Conservation (phyloP, 306 rosid species). For the Ammopiptanthus mongolicus region DNA sequence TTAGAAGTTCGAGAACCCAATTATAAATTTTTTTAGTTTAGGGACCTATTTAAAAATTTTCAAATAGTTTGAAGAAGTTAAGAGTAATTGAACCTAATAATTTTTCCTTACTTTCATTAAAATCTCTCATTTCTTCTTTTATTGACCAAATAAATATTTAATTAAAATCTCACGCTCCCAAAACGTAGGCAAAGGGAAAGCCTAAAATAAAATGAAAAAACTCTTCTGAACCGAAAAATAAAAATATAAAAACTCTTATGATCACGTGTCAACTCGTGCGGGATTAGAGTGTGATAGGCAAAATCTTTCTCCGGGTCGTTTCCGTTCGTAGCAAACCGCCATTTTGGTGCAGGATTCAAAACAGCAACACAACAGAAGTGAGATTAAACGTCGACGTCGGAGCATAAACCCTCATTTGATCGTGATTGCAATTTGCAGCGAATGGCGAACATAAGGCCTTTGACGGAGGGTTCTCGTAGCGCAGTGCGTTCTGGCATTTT, state of each 20-base stretch:
- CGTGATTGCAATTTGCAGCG: neutral
- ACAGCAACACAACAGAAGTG: neutral
- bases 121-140: too few relatives aligned
- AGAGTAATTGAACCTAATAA: too few relatives aligned
- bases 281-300: neutral
- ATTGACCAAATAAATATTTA: too few relatives aligned
- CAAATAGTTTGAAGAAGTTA: too few relatives aligned
- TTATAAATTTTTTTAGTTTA: too few relatives aligned
- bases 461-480: constrained; percentile 56
- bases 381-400: constrained; percentile 20
- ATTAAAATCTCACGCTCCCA: too few relatives aligned
- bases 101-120: too few relatives aligned
- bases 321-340: constrained; percentile 23
- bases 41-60: too few relatives aligned
- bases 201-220: too few relatives aligned
- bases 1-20: too few relatives aligned
- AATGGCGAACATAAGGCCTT: constrained; percentile 52
- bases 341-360: neutral
- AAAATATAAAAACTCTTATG: neutral
- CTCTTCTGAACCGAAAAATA: too few relatives aligned
- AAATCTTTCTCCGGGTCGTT: neutral
- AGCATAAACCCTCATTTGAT: neutral
- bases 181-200: too few relatives aligned
- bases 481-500: constrained; percentile 66
- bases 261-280: neutral